Percentiles rank a stretch among this genome's conserved stretches.
These are phyloP conservation scores for Alloteropsis angusta DNA, from an alignment of 202 grass and related monocot species.

Conservation along the genomic window DNA sequence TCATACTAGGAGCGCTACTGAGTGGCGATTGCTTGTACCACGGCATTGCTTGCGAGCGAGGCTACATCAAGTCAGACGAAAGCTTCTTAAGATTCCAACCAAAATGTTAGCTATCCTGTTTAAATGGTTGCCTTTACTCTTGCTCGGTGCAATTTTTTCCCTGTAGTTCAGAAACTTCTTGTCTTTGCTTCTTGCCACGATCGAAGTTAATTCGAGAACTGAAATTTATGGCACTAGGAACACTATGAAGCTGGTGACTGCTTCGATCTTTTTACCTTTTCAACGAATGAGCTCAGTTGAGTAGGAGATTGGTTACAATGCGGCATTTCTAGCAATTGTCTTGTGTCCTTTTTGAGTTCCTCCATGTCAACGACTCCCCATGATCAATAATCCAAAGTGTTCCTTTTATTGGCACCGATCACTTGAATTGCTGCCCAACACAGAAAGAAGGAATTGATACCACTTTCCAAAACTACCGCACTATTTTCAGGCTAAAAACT, in stretches of 20 bases:
- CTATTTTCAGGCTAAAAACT: neutral
- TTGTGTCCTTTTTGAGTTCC: neutral
- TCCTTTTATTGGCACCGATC: neutral
- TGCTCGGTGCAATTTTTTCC: neutral
- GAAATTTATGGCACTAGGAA: no score
- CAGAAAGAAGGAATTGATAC: neutral
- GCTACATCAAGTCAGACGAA: neutral
- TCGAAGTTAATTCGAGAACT: no score
- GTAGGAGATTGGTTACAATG: neutral
- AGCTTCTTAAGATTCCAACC: neutral
- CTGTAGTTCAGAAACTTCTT: neutral
- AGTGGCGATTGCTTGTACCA: neutral
- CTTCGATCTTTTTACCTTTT: no score
- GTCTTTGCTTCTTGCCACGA: no score
- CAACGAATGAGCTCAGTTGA: neutral
- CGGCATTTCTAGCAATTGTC: neutral
- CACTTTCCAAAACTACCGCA: neutral
- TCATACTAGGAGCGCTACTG: neutral
- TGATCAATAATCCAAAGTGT: neutral
- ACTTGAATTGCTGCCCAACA: neutral
- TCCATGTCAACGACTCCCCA: neutral
- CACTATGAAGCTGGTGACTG: neutral
- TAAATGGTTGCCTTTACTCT: neutral
- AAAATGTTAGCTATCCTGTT: neutral
- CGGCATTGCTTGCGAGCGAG: neutral